Conservation (phyloP, 2,329 filamentous ascomycete genomes). For the Colletotrichum filicis region DNA sequence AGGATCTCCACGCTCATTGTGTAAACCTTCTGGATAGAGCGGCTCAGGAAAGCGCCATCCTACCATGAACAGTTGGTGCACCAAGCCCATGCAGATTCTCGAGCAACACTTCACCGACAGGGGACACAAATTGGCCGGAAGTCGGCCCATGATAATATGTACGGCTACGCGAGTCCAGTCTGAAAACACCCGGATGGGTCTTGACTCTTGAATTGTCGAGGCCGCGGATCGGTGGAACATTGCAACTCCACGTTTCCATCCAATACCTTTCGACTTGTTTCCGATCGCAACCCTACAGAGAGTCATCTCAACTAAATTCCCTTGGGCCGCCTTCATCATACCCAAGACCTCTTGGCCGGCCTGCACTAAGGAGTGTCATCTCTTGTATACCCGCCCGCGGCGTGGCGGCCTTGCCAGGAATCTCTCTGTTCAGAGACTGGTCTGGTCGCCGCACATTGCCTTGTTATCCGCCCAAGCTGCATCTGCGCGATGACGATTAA, state of each 20-base stretch:
- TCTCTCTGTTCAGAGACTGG: not conserved
- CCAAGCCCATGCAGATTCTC: not conserved
- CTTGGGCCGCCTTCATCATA: not conserved
- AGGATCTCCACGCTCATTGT: constrained; percentile 11
- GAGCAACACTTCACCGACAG: not conserved
- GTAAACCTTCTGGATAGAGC: not conserved
- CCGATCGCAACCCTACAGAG: constrained; percentile 1
- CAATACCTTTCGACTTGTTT: constrained; percentile 8
- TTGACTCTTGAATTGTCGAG: not conserved
- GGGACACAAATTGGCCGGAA: not conserved
- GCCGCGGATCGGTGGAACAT: constrained; percentile 16
- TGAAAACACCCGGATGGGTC: not conserved
- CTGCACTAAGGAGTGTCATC: constrained; percentile 16
- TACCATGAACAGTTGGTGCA: not conserved
- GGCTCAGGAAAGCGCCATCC: not conserved
- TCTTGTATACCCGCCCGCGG: constrained; percentile 9
- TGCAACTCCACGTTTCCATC: constrained; percentile 10
- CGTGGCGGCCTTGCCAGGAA: not conserved
- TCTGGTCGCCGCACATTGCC: not conserved
- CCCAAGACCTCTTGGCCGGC: constrained; percentile 14
- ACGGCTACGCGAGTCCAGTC: not conserved
- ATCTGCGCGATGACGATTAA: not conserved
- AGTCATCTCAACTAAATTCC: constrained; percentile 1
- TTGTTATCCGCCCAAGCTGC: not conserved
- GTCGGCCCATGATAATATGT: not conserved